Evolutionary conservation across 371 early-diverging fungal species (phyloP).

Genomic region (Lichtheimia ramosa): DNA sequence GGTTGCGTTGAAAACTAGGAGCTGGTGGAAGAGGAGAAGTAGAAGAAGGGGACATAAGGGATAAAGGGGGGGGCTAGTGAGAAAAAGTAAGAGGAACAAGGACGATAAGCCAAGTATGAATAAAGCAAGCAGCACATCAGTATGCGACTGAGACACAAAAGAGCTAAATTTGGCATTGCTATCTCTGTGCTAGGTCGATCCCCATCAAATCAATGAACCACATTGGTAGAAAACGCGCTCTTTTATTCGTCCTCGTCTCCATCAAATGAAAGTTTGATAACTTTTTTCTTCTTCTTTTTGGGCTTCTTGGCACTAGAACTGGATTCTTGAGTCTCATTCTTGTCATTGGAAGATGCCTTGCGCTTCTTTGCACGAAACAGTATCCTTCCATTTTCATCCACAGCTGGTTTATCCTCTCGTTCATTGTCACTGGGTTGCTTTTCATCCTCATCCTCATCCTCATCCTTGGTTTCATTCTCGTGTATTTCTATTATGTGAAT

Average conservation of each 20-base stretch:
- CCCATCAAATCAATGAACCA: too few relatives aligned
- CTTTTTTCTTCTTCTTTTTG: conserved; percentile 34
- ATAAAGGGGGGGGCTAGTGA: conserved; percentile 3
- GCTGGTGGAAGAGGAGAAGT: conserved; percentile 1
- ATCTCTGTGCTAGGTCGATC: too few relatives aligned
- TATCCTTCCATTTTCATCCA: conserved; percentile 42
- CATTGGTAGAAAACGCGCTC: too few relatives aligned
- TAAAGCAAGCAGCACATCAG: too few relatives aligned
- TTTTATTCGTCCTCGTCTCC: conserved; percentile 13
- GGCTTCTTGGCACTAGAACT: conserved; percentile 18
- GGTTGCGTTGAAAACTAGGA: neutral
- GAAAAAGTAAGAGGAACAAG: neutral
- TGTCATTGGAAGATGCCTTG: conserved; percentile 13
- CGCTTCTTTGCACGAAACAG: conserved; percentile 35
- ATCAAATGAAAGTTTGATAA: conserved; percentile 38
- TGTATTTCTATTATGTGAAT: conserved; percentile 20
- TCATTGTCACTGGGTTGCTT: conserved; percentile 18
- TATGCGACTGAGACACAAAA: too few relatives aligned
- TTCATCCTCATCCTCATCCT: conserved; percentile 13
- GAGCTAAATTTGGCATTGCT: too few relatives aligned
- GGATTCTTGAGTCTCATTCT: conserved; percentile 21
- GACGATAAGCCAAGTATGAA: too few relatives aligned
- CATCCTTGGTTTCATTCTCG: conserved; percentile 18
- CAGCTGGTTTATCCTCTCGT: conserved; percentile 25
- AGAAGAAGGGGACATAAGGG: conserved; percentile 6